A percentile compares a stretch with the other conserved stretches of the same genome.
Evolutionary conservation across 345 rosid genomes (phyloP).

Genomic region (Eucalyptus albens): DNA sequence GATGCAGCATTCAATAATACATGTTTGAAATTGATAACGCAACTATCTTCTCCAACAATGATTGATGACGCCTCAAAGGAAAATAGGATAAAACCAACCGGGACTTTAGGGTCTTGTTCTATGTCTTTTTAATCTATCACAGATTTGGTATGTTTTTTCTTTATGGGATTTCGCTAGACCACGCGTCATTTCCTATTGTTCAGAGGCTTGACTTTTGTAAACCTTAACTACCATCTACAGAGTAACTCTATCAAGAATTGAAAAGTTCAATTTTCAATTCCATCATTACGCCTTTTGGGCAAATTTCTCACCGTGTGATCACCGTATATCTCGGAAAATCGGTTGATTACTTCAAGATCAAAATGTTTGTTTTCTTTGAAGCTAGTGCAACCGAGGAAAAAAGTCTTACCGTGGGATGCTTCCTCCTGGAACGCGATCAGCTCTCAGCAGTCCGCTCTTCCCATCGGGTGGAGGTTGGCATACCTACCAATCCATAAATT

Average conservation of each 20-base stretch:
- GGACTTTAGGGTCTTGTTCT: not conserved
- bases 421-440: slow-evolving; percentile 26
- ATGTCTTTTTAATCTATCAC: rapidly evolving
- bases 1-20: not conserved
- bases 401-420: slow-evolving; percentile 14
- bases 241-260: rapidly evolving
- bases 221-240: not conserved
- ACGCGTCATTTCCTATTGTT: not conserved
- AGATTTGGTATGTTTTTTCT: not conserved
- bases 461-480: slow-evolving; percentile 55
- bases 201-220: not conserved
- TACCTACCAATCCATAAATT: not conserved
- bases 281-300: not conserved
- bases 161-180: not conserved
- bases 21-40: not conserved
- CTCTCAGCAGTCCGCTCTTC: slow-evolving; percentile 53
- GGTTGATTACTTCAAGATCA: not conserved
- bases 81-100: not conserved
- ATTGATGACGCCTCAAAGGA: rapidly evolving
- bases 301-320: not conserved
- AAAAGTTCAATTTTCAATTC: not conserved
- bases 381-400: not conserved
- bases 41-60: not conserved
- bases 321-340: not conserved
- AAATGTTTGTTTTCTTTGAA: not conserved